Evolutionary conservation across 768 basidiomycete genomes (phyloP), one percentile per base, ranked within the genome.

Genomic region (Boletus rufocinnamomeus): DNA sequence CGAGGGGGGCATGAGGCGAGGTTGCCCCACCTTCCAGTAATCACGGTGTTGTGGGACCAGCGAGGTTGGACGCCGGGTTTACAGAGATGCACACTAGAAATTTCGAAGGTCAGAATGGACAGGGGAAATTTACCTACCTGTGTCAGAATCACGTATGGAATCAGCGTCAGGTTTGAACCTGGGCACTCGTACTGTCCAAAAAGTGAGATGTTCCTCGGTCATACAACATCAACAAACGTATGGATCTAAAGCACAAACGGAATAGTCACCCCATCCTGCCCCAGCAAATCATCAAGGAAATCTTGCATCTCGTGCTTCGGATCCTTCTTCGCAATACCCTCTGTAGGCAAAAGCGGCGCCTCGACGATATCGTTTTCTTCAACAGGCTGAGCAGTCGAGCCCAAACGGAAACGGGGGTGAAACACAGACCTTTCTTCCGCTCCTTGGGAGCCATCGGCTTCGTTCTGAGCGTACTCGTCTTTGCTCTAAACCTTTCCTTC

Each of bases 221-320:
- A 25, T 40, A 48, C 10, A 25, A 45, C 43, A 43, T 14, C 7
- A 38, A 44, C 32, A 19, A 21, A 27, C 4, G 35, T n/a, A 13
- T 23, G 30, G 17, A 50, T 37, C 30, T n/a, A 23, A 28, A 30
- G 32, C 43, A 41, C 21, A 37, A 21, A 32, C 21, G 13, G 34
- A 37, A 52, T 27, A 10, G 23, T 34, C 32, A 34, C 11, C 27
- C 40, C 23, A 8, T 52, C 41, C 75, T 69, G 81, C n/a, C 70
- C 69, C 10, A 90, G 66, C 4, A 90, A 68, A 38, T 88, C 87
- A 58, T 90, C 88, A 30, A 90, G 72, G 64, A 88, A 91, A 44
- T 84, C 86, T 70, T 90, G 81, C 85, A 91, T 84, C 52, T 84
- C 79, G 38, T 73, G 75, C 63, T 82, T 84, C n/a, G 80, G 75